These are phyloP conservation scores for Penicillium palitans DNA, from an alignment of 2,329 filamentous ascomycete genomes.

Conservation along the genomic window DNA sequence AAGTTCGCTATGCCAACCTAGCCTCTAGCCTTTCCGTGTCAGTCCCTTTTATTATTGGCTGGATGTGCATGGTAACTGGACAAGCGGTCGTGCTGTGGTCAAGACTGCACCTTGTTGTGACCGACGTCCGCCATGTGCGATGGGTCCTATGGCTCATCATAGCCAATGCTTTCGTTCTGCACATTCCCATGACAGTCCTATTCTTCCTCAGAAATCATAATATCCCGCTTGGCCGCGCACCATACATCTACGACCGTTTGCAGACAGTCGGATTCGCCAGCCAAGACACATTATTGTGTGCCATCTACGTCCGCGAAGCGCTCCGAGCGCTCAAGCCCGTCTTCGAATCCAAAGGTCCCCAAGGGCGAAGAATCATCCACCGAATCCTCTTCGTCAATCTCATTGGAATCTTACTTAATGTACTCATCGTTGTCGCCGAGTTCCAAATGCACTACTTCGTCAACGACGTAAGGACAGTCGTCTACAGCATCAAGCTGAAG, in stretches of 20 bases:
- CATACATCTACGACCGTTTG: slow-evolving; percentile 48
- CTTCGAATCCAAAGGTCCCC: slow-evolving; percentile 41
- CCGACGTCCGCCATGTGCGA: slow-evolving; percentile 33
- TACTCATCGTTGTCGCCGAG: slow-evolving; percentile 35
- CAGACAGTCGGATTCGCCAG: slow-evolving; percentile 53
- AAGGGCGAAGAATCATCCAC: slow-evolving; percentile 41
- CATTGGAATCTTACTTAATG: slow-evolving; percentile 42
- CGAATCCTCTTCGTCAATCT: slow-evolving; percentile 48
- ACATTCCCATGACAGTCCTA: background rate
- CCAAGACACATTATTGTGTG: slow-evolving; percentile 54
- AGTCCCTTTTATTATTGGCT: slow-evolving; percentile 29
- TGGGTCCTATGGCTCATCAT: slow-evolving; percentile 47
- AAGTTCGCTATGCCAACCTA: background rate
- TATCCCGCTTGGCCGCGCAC: background rate
- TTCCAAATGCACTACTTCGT: slow-evolving; percentile 40
- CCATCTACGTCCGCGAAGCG: slow-evolving; percentile 53
- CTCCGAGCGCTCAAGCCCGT: slow-evolving; percentile 40
- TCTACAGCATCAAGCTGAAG: slow-evolving; percentile 48
- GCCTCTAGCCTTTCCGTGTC: background rate
- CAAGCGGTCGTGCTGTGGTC: slow-evolving; percentile 49
- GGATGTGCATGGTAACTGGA: slow-evolving; percentile 40
- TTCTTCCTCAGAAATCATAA: slow-evolving; percentile 22
- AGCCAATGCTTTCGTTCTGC: slow-evolving; percentile 20
- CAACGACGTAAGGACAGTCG: slow-evolving; percentile 38
- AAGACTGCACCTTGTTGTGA: slow-evolving; percentile 46